These are phyloP conservation scores for Sugiyamaella boreocaroliniensis DNA, from an alignment of 805 yeast genomes.

Conservation along the genomic window DNA sequence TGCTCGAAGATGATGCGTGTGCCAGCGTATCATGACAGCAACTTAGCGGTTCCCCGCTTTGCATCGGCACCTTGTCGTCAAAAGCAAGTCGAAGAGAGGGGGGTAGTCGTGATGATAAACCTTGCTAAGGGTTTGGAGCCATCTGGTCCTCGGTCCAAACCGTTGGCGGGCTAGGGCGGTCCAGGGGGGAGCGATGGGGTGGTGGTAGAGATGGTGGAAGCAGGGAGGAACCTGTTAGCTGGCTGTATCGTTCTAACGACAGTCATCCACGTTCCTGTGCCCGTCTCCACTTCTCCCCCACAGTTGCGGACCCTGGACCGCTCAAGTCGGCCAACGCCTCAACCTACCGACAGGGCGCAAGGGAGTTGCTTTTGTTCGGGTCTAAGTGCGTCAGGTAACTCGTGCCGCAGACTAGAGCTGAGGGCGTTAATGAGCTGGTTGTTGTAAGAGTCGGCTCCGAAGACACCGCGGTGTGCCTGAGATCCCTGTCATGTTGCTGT, in stretches of 20 bases:
- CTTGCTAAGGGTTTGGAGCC: background rate
- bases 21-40: background rate
- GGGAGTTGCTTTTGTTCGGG: background rate
- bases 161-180: background rate
- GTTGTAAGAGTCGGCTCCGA: too few relatives aligned
- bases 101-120: background rate
- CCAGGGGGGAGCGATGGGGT: background rate
- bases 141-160: background rate
- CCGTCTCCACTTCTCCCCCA: background rate
- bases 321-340: background rate
- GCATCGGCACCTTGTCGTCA: background rate
- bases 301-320: too few relatives aligned
- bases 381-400: background rate
- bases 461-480: too few relatives aligned
- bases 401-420: background rate
- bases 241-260: too few relatives aligned
- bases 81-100: background rate
- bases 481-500: too few relatives aligned
- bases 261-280: background rate
- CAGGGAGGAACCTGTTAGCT: too few relatives aligned
- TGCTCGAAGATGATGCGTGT: too few relatives aligned
- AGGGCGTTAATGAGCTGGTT: too few relatives aligned
- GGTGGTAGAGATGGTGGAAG: background rate
- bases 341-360: background rate
- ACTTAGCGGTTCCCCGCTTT: background rate